Conservation (phyloP, 2,329 filamentous ascomycete species). For the Canariomyces notabilis region DNA sequence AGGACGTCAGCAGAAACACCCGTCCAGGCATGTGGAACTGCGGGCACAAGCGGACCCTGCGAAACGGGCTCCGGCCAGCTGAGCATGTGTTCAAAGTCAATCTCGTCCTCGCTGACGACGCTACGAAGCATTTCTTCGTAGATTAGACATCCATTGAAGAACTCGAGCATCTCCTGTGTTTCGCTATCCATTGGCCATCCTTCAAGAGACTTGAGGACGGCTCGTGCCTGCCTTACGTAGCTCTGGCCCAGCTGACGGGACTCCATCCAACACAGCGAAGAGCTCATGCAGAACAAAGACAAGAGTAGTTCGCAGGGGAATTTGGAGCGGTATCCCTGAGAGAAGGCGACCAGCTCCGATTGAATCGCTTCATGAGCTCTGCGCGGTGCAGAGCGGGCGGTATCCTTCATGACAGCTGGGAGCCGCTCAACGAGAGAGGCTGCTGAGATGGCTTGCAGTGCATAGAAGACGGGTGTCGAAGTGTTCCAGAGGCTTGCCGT, state of each 20-base stretch:
- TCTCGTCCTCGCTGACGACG: constrained; percentile 27
- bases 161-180: constrained; percentile 21
- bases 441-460: constrained; percentile 27
- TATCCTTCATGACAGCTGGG: constrained; percentile 24
- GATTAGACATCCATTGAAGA: constrained; percentile 28
- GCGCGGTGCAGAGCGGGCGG: constrained; percentile 20
- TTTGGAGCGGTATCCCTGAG: constrained; percentile 1
- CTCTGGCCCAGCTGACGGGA: constrained; percentile 24
- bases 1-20: constrained; percentile 24
- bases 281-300: constrained; percentile 29
- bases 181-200: constrained; percentile 6
- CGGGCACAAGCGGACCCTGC: constrained; percentile 7
- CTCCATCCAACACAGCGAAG: constrained; percentile 28
- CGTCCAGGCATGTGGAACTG: constrained; percentile 24
- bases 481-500: constrained; percentile 24
- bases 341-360: constrained; percentile 23
- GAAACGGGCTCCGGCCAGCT: constrained; percentile 24
- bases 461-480: constrained; percentile 25
- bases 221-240: constrained; percentile 24
- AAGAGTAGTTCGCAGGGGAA: constrained; percentile 25
- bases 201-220: constrained; percentile 21
- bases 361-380: constrained; percentile 24
- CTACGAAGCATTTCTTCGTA: constrained; percentile 29
- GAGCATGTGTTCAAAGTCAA: constrained; percentile 25
- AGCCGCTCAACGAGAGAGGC: constrained; percentile 27